Evolutionary conservation across 805 yeast species (phyloP).

Genomic region (Candida alai): DNA sequence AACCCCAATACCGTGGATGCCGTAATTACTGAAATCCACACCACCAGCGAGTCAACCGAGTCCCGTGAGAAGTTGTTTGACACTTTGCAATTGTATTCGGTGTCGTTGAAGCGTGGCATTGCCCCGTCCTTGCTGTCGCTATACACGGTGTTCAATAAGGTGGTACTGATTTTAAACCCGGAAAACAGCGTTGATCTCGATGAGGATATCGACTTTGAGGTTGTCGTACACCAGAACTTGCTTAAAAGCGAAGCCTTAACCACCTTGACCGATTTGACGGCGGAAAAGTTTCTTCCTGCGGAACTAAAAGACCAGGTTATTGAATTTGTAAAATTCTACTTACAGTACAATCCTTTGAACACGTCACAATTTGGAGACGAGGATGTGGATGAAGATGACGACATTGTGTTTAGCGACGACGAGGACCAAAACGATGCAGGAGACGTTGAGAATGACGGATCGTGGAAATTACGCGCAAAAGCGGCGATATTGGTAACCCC

Average conservation of each 20-base stretch:
- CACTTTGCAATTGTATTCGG: conserved; percentile 14
- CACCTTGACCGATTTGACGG: conserved; percentile 33
- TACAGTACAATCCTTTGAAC: conserved; percentile 30
- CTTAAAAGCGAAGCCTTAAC: conserved; percentile 50
- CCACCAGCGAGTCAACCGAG: background rate
- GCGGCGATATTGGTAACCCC: conserved; percentile 40
- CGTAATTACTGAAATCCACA: conserved; percentile 1
- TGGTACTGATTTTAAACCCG: too few relatives aligned
- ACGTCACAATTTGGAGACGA: conserved; percentile 29
- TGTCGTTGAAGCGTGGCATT: conserved; percentile 12
- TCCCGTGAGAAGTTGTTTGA: conserved; percentile 6
- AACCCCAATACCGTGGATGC: conserved; percentile 6
- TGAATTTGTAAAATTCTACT: conserved; percentile 18
- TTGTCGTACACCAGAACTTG: conserved; percentile 39
- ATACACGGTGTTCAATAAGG: conserved; percentile 14
- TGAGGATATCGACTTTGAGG: conserved; percentile 43
- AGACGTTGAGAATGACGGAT: conserved; percentile 42
- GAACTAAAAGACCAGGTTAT: conserved; percentile 14
- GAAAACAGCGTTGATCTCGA: conserved; percentile 6
- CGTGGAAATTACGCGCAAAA: conserved; percentile 60
- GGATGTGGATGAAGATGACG: conserved; percentile 35
- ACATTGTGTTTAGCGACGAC: conserved; percentile 39
- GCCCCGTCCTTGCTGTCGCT: conserved; percentile 5
- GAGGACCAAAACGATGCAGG: conserved; percentile 39
- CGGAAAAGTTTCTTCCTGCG: conserved; percentile 6